Percentiles rank a stretch among this genome's conserved stretches.
Conservation (phyloP, 192 early-diverging fungal genomes). For the Geranomyces michiganensis region DNA sequence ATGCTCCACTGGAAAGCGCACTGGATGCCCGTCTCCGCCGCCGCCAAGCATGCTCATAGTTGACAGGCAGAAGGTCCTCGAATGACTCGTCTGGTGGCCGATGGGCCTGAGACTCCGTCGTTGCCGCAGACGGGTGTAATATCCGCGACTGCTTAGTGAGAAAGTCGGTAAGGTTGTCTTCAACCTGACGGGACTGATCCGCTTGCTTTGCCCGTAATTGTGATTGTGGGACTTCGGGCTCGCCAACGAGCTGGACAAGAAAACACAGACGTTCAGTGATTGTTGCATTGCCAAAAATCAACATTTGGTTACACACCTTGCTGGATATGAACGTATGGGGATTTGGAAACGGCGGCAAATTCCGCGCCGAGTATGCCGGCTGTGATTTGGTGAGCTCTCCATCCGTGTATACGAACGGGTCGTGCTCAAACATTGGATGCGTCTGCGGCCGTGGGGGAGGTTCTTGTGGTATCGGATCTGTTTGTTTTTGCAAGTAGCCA, state of each 20-base stretch:
- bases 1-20: not conserved
- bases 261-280: not conserved
- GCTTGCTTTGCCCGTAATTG: constrained; percentile 16
- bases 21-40: not conserved
- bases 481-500: no score
- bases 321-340: constrained; percentile 19
- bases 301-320: constrained; percentile 7
- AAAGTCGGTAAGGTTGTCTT: constrained; percentile 22
- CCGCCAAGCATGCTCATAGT: constrained; percentile 25
- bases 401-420: constrained; percentile 6
- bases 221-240: not conserved
- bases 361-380: not conserved
- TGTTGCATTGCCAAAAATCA: not conserved
- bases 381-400: not conserved
- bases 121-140: not conserved
- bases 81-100: not conserved
- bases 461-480: not conserved
- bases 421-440: not conserved
- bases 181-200: constrained; percentile 18
- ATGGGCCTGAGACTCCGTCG: not conserved
- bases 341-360: constrained; percentile 26
- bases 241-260: constrained; percentile 1
- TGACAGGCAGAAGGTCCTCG: constrained; percentile 9
- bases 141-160: not conserved
- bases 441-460: not conserved